phyloP scores from a whole-genome alignment of 352 stramenopile species.

The Phytophthora vignae region DNA sequence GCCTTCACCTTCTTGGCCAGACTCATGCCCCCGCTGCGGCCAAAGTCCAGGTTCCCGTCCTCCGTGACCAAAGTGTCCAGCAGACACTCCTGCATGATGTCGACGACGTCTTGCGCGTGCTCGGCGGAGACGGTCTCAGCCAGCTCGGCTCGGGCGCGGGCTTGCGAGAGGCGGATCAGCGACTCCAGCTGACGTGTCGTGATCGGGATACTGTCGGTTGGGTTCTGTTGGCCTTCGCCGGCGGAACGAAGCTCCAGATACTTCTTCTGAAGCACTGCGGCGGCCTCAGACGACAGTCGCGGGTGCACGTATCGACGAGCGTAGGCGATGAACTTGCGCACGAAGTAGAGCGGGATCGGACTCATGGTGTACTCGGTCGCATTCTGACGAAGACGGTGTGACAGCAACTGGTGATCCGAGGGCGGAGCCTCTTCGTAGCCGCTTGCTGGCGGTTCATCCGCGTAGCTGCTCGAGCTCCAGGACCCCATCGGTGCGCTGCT shows the following conservation, averaged over 20 bases:
- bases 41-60: slow-evolving; percentile 89
- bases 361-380: slow-evolving; percentile 53
- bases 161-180: slow-evolving; percentile 91
- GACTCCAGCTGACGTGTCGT: slow-evolving; percentile 98
- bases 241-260: slow-evolving; percentile 90
- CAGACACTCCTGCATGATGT: slow-evolving; percentile 96
- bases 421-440: slow-evolving; percentile 22
- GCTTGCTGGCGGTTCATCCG: slow-evolving; percentile 21
- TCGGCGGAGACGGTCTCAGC: slow-evolving; percentile 92
- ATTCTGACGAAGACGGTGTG: slow-evolving; percentile 63
- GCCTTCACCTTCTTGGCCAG: slow-evolving; percentile 82
- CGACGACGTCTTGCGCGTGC: slow-evolving; percentile 97
- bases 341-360: slow-evolving; percentile 77
- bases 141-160: slow-evolving; percentile 95
- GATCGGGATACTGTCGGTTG: slow-evolving; percentile 80
- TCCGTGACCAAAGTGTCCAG: slow-evolving; percentile 92
- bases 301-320: slow-evolving; percentile 95
- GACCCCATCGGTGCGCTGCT: slow-evolving; percentile 15
- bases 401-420: slow-evolving; percentile 39
- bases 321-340: slow-evolving; percentile 98
- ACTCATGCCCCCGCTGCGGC: slow-evolving; percentile 72
- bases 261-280: slow-evolving; percentile 83
- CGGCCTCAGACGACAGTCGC: slow-evolving; percentile 66
- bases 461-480: slow-evolving; percentile 37
- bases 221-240: slow-evolving; percentile 52